phyloP scores from a whole-genome alignment of 805 yeast species.

The Metschnikowia hibisci region DNA sequence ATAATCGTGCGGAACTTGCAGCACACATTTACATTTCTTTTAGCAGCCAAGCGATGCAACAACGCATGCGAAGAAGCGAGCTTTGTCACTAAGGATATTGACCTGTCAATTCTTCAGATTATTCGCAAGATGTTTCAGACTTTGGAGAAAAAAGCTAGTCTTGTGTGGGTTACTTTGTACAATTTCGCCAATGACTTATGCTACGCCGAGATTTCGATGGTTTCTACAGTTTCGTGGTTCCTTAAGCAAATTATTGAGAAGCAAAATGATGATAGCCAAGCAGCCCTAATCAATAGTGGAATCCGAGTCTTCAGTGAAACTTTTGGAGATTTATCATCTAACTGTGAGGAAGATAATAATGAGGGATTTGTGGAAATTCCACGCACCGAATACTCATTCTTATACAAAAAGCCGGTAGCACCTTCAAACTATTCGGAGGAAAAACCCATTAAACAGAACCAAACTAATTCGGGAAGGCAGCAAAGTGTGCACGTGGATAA shows the following conservation, averaged over 20 bases:
- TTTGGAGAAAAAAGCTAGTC: conserved; percentile 5
- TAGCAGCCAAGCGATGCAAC: conserved; percentile 11
- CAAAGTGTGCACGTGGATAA: conserved; percentile 34
- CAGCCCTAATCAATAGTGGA: conserved; percentile 24
- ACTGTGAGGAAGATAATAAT: neutral
- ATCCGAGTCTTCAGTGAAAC: conserved; percentile 17
- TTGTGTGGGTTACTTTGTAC: conserved; percentile 28
- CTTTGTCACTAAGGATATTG: neutral
- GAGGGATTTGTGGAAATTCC: conserved; percentile 4
- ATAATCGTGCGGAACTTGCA: conserved; percentile 10
- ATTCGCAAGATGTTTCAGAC: neutral
- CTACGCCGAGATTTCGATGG: conserved; percentile 23
- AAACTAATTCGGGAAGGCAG: conserved; percentile 17
- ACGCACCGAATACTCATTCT: conserved; percentile 11
- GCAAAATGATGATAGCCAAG: conserved; percentile 8
- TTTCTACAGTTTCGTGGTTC: conserved; percentile 18
- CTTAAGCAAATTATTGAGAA: conserved; percentile 18
- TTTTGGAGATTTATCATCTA: neutral
- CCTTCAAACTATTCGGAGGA: conserved; percentile 7
- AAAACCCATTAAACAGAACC: conserved; percentile 1
- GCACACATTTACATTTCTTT: conserved; percentile 8
- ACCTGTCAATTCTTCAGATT: neutral
- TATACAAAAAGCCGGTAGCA: conserved; percentile 7
- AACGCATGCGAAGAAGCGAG: conserved; percentile 1
- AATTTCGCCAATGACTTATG: conserved; percentile 31